Evolutionary conservation across 2,329 filamentous ascomycete species (phyloP).

Genomic region (Tolypocladium ovalisporum): DNA sequence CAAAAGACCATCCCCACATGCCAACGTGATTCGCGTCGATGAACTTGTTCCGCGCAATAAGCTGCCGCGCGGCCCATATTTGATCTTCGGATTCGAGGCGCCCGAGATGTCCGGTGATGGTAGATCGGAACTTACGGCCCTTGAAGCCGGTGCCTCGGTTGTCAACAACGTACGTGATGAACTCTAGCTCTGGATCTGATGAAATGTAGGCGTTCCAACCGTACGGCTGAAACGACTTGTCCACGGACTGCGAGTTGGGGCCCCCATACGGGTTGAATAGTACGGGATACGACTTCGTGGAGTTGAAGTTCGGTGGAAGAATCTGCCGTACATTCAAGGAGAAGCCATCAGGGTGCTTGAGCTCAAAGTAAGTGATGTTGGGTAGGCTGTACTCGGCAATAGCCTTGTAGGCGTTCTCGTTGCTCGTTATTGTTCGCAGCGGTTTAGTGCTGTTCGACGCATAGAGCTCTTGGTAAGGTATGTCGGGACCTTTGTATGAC

Average conservation of each 20-base stretch:
- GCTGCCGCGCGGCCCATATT: constrained; percentile 51
- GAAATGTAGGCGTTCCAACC: constrained; percentile 53
- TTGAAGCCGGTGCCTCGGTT: constrained; percentile 56
- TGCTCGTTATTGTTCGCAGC: constrained; percentile 48
- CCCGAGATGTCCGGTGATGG: constrained; percentile 49
- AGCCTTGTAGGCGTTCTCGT: constrained; percentile 42
- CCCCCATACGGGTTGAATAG: constrained; percentile 60
- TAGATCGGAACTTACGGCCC: constrained; percentile 49
- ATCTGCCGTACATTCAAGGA: constrained; percentile 54
- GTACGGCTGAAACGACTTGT: constrained; percentile 42
- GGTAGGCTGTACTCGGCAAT: constrained; percentile 51
- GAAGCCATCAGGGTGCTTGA: constrained; percentile 50
- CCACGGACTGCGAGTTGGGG: constrained; percentile 50
- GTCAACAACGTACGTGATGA: constrained; percentile 57
- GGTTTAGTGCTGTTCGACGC: constrained; percentile 39
- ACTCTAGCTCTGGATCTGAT: constrained; percentile 57
- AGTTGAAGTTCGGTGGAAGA: constrained; percentile 53
- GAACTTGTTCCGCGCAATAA: constrained; percentile 37
- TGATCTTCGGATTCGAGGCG: constrained; percentile 55
- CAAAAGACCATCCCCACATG: constrained; percentile 61
- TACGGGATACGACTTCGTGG: constrained; percentile 52
- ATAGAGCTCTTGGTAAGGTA: constrained; percentile 60
- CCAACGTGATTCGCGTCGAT: constrained; percentile 49
- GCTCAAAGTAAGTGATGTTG: constrained; percentile 52
- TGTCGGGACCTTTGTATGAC: constrained; percentile 52